Base-by-base conservation (phyloP, 75 land plant species). In the Cryptomeria japonica region DNA sequence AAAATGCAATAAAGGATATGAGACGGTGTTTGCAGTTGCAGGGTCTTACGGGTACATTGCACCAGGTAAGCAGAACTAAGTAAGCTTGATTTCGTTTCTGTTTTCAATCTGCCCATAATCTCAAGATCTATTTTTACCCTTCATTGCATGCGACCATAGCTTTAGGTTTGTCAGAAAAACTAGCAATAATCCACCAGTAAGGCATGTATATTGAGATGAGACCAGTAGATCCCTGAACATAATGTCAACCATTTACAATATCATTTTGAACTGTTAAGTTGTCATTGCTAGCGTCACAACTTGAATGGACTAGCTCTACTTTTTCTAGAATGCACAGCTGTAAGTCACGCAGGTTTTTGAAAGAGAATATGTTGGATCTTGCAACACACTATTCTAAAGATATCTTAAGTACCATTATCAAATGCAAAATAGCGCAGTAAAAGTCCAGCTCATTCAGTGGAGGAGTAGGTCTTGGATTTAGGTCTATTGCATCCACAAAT, bases 11-110 rank as follows among this genome's bases (percentile, higher is more conserved):
- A 38, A 55, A 44, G 75, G 85, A 9, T 53, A 88, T 22, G 68
- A 39, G 15, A 61, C 87, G 25, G 64, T 87, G 25, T 86, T 89
- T 85, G 91, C 39, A 51, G 68, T 89, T 47, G 90, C 90, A 39
- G 90, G 90, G 22, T 90, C 90, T 10, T 90, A 90, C 53, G 90
- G 90, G 38, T 90, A 90, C 90, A 88, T 90, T 84, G 90, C 90
- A 31, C 90, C 90, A 76, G 90, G 90, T 90, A 90, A 88, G 28
- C 19, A 12, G 39, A 75, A 12, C 37, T 34, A 34, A 75, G 36
- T 3, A 25, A 32, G 4, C 37, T 34, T 34, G 77, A 75, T 34
- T 75, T 82, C 0, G n/a, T 64, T 64, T 64, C 70, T 25, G 70
- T 64, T 46, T 82, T 82, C 0, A 10, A n/a, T 46, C 32, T 82